phyloP scores from a whole-genome alignment of 495 filamentous ascomycete genomes.

The Penicillium odoratum region DNA sequence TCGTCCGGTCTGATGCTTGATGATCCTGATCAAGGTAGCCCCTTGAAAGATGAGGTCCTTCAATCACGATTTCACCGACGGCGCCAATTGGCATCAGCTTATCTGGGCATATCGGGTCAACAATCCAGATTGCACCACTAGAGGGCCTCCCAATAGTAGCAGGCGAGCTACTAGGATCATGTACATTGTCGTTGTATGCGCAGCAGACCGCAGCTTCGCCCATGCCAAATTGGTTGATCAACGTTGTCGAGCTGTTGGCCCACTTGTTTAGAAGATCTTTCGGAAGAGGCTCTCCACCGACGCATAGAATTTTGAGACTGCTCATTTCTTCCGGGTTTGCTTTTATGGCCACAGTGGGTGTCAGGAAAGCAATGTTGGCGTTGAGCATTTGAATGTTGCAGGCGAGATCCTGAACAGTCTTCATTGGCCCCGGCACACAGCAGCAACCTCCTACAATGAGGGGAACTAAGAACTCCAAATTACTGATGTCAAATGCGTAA shows the following conservation, averaged over 20 bases:
- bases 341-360: slow-evolving; percentile 41
- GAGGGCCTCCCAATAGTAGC: slow-evolving; percentile 20
- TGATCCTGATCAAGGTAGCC: slow-evolving; percentile 49
- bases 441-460: slow-evolving; percentile 45
- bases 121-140: slow-evolving; percentile 50
- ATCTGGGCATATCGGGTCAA: slow-evolving; percentile 47
- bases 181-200: slow-evolving; percentile 20
- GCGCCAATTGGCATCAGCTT: slow-evolving; percentile 51
- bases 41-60: slow-evolving; percentile 53
- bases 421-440: slow-evolving; percentile 42
- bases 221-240: slow-evolving; percentile 62
- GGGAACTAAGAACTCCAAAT: slow-evolving; percentile 42
- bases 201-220: slow-evolving; percentile 40
- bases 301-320: slow-evolving; percentile 32
- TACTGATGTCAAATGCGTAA: slow-evolving; percentile 47
- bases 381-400: slow-evolving; percentile 33
- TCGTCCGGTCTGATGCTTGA: not conserved
- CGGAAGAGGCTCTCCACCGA: slow-evolving; percentile 49
- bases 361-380: slow-evolving; percentile 42
- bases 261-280: slow-evolving; percentile 44
- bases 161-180: slow-evolving; percentile 7
- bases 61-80: slow-evolving; percentile 59
- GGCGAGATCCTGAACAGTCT: slow-evolving; percentile 31
- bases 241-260: slow-evolving; percentile 34
- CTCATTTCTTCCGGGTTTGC: slow-evolving; percentile 38